Conservation (phyloP, 2,329 filamentous ascomycete species). For the Cordyceps cateniannulata region DNA sequence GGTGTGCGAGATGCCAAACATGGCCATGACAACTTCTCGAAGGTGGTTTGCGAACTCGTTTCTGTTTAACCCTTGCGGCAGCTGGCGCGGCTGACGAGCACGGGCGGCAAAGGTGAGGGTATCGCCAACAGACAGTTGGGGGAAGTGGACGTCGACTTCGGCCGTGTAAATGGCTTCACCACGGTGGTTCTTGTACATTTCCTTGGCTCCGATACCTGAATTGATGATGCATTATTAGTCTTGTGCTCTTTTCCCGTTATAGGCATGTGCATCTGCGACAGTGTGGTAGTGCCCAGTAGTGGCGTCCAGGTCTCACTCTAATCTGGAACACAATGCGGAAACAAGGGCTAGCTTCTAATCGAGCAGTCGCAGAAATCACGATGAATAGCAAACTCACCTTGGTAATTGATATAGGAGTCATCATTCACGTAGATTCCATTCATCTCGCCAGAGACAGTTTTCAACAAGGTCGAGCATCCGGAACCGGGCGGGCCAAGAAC, state of each 20-base stretch:
- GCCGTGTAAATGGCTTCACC: conserved; percentile 72
- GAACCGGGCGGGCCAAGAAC: conserved; percentile 62
- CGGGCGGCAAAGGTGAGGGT: conserved; percentile 62
- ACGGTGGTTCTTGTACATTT: conserved; percentile 68
- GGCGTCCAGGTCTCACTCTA: not conserved
- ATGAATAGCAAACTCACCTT: conserved; percentile 52
- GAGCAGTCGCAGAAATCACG: too few relatives aligned
- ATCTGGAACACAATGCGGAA: not conserved
- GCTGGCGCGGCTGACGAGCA: conserved; percentile 53
- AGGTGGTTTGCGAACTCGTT: conserved; percentile 50
- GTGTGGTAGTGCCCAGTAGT: not conserved
- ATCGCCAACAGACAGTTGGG: conserved; percentile 51
- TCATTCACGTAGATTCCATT: conserved; percentile 67
- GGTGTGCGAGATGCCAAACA: conserved; percentile 43
- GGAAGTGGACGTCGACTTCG: conserved; percentile 58
- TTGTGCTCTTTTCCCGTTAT: not conserved
- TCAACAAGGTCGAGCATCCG: conserved; percentile 74
- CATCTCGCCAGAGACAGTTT: conserved; percentile 73
- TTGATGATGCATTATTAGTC: conserved; percentile 6
- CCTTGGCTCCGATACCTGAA: conserved; percentile 52
- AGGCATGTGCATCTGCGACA: conserved; percentile 1
- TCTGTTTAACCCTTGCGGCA: conserved; percentile 48
- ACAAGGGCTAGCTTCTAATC: too few relatives aligned
- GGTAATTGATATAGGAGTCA: conserved; percentile 69
- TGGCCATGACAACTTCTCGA: conserved; percentile 38